Percentiles rank a stretch among this genome's conserved stretches.
Evolutionary conservation across 2,329 filamentous ascomycete species (phyloP).

Genomic region (Epichloe hybrida): DNA sequence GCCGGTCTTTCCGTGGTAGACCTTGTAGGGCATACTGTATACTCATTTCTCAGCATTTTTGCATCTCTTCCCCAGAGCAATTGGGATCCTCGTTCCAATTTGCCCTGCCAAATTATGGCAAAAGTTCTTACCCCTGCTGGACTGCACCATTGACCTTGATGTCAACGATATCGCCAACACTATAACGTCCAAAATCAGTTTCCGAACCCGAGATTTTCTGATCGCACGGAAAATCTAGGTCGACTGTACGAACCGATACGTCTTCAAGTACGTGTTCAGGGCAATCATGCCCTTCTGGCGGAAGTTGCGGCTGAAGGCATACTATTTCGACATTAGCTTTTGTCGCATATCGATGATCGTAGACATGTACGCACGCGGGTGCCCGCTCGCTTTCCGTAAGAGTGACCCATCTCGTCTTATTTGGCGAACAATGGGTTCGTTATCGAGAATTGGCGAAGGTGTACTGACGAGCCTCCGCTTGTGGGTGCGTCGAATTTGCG

Average conservation of each 20-base stretch:
- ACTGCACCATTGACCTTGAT: conserved; percentile 98
- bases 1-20: conserved; percentile 98
- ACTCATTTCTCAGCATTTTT: conserved; percentile 20
- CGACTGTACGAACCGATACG: conserved; percentile 55
- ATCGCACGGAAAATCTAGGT: background rate
- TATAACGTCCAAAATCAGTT: conserved; percentile 33
- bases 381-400: conserved; percentile 74
- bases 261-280: conserved; percentile 85
- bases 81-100: background rate
- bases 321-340: conserved; percentile 30
- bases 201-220: background rate
- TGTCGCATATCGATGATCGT: conserved; percentile 16
- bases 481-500: conserved; percentile 24
- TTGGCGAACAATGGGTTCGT: conserved; percentile 23
- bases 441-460: conserved; percentile 29
- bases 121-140: conserved; percentile 75
- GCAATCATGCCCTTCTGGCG: conserved; percentile 91
- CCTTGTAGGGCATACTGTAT: conserved; percentile 90
- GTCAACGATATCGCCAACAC: conserved; percentile 97
- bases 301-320: conserved; percentile 90
- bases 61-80: background rate
- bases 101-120: background rate
- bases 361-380: conserved; percentile 53
- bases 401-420: conserved; percentile 68
- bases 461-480: conserved; percentile 18